Evolutionary conservation across 1,284 basidiomycete species (phyloP), one percentile per base, ranked within the genome.

Genomic region (Papiliotrema nemorosa): DNA sequence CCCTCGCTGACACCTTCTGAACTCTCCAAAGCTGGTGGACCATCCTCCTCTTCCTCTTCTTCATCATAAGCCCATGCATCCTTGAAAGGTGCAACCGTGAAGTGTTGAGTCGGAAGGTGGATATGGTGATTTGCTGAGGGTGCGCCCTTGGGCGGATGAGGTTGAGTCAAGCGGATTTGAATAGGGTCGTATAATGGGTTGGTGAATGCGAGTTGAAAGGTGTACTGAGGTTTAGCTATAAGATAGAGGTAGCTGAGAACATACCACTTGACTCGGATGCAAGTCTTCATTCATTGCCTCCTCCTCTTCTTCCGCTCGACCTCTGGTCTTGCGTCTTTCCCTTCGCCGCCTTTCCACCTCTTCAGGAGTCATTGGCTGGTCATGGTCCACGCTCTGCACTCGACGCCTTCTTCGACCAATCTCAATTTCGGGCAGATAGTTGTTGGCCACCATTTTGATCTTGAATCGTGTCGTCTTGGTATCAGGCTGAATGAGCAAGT

Each of bases 401-500:
- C 64, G 47, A 13, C 60, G 50, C 21, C 62, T 42, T 50, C 65
- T 51, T 40, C 70, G 79, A 20, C 82, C 78, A 26, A 87, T 81
- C n/a, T 83, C 82, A 36, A 97, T 86, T 2, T 86, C 82, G 0
- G 94, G 96, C 16, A 99, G 79, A 73, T 97, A 97, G 72, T 89
- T 93, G 24, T 86, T 82, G 0, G 94, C 96, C 41, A 94, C 88
- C 41, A 97, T 84, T 72, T 96, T 97, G 76, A 98, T 97, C 76
- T 97, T 97, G 82, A 87, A 97, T 5, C 89, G 83, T 29, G 89
- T 86, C 5, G 88, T 90, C 72, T 97, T 98, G 64, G 92, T 88
- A 70, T 99, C 96, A 1, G 96, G 96, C 67, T 97, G 96, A 75
- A 97, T 94, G 54, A 98, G 82, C 60, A 97, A 94, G 74, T 97